Evolutionary conservation across 768 basidiomycete species (phyloP).

Genomic region (Lentinus brumalis): DNA sequence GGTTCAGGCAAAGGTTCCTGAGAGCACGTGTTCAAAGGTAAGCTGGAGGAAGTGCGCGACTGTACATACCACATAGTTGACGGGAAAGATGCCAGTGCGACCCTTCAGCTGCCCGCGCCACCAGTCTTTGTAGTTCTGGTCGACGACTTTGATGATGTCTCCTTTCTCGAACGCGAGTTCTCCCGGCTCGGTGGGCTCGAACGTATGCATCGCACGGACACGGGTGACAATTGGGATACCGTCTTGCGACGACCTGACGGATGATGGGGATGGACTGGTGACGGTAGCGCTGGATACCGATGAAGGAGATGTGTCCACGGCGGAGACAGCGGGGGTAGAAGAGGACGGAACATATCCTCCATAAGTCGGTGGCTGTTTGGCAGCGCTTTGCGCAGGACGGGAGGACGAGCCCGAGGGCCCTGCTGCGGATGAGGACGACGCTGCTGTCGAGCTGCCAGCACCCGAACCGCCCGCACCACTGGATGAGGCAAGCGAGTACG

Average conservation of each 20-base stretch:
- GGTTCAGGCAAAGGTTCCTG: constrained; percentile 88
- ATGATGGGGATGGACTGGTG: constrained; percentile 28
- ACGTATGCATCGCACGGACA: constrained; percentile 87
- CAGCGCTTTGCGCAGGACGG: constrained; percentile 16
- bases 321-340: constrained; percentile 43
- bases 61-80: constrained; percentile 86
- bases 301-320: constrained; percentile 28
- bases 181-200: constrained; percentile 83
- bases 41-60: background rate
- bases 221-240: constrained; percentile 60
- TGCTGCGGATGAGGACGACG: constrained; percentile 17
- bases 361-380: constrained; percentile 41
- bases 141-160: constrained; percentile 93
- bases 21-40: background rate
- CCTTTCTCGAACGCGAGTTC: constrained; percentile 92
- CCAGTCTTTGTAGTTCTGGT: constrained; percentile 95
- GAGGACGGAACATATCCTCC: constrained; percentile 59
- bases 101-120: constrained; percentile 93
- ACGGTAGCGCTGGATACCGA: constrained; percentile 27
- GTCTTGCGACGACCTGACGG: constrained; percentile 29
- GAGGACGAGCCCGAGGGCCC: constrained; percentile 9
- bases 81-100: constrained; percentile 92
- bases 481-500: constrained; percentile 41
- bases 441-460: constrained; percentile 24
- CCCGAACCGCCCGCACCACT: constrained; percentile 38